phyloP scores from a whole-genome alignment of 2,329 filamentous ascomycete species.

The Metarhizium brunneum region DNA sequence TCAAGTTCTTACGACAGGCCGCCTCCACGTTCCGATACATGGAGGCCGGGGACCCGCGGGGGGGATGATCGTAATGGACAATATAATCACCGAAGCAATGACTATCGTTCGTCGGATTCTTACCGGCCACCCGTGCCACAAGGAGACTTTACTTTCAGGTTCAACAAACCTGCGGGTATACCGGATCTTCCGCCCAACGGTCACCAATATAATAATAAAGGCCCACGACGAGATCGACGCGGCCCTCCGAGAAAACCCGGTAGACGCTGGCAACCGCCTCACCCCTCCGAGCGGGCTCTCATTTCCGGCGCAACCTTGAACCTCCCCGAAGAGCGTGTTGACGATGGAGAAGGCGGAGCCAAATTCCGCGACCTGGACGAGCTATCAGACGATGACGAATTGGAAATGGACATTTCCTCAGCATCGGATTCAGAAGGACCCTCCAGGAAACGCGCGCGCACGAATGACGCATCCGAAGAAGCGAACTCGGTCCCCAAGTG shows the following conservation, averaged over 20 bases:
- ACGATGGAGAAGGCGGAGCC: conserved; percentile 32
- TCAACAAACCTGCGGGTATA: conserved; percentile 42
- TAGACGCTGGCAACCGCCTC: conserved; percentile 26
- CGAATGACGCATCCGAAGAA: conserved; percentile 19
- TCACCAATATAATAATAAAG: conserved; percentile 6
- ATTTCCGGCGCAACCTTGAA: conserved; percentile 33
- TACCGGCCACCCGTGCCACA: conserved; percentile 25
- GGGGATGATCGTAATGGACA: conserved; percentile 14
- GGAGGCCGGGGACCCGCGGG: conserved; percentile 18
- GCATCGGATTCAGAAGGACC: conserved; percentile 27
- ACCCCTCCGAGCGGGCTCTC: conserved; percentile 39
- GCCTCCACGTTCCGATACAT: conserved; percentile 18
- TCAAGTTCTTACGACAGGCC: conserved; percentile 9
- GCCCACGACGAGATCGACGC: conserved; percentile 16
- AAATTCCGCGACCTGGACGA: conserved; percentile 48
- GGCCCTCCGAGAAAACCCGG: conserved; percentile 17
- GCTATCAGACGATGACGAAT: conserved; percentile 53
- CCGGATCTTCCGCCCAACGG: conserved; percentile 20
- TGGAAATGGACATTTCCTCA: conserved; percentile 53
- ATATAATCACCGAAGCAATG: conserved; percentile 13
- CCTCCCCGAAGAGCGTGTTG: conserved; percentile 36
- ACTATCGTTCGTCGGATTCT: conserved; percentile 15
- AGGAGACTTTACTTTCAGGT: conserved; percentile 47
- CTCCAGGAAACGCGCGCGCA: conserved; percentile 26
- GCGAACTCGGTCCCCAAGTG: conserved; percentile 58